Base-by-base conservation (phyloP, 768 basidiomycete genomes). In the Russula vinacea region DNA sequence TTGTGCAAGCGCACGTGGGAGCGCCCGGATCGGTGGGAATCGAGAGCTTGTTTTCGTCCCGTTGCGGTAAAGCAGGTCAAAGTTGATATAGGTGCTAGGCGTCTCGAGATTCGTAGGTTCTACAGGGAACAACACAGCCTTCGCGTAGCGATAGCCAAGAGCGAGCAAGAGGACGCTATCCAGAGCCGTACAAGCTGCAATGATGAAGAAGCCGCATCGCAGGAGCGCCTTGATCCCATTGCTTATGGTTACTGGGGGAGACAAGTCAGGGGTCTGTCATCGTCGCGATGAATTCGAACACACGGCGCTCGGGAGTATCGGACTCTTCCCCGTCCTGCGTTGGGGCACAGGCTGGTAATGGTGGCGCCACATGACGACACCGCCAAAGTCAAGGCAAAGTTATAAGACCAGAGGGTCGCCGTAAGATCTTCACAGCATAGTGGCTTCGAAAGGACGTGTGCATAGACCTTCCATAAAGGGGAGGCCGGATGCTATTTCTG, bases 31-130 rank as follows among this genome's bases (percentile, higher is more conserved):
- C 0, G 56, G 51, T 13, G 45, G 39, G 8, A 55, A 56, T 8
- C 9, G 52, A 13, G 19, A 24, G 9, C 16, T 29, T 1, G 64
- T 60, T 47, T 65, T 60, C 22, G 64, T 65, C 47, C 59, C 40
- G 24, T 44, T 60, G 58, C 44, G 44, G 47, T 58, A 65, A 5
- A 67, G 51, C 5, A 51, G 11, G 50, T 67, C 59, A 39, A 61
- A 62, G 35, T 56, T 52, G 64, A 55, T 66, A 35, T 58, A 67
- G 37, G 64, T 65, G 8, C 58, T 61, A 0, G 51, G 55, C 1
- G 52, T 22, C 3, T 54, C 56, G 3, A 58, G 24, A 33, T 32
- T 37, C 3, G 53, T 24, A 7, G 47, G 64, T n/a, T 65, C 54
- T 1, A 50, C 1, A 13, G 37, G 59, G 39, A 35, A 60, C 64